Base-by-base conservation (phyloP, 2,329 filamentous ascomycete genomes). In the Phialophora chinensis region DNA sequence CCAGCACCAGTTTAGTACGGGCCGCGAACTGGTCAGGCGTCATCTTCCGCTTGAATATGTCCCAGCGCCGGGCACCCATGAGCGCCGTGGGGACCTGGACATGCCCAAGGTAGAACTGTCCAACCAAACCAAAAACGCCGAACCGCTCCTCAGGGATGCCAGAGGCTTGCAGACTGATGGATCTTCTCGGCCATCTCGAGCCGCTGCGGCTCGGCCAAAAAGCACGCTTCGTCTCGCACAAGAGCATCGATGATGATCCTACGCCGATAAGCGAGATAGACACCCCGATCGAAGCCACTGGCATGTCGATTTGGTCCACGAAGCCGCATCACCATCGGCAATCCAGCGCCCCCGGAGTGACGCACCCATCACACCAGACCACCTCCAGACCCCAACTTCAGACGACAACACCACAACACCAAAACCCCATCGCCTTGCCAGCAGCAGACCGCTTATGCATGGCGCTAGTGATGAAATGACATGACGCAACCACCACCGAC, bases 131-230 rank as follows among this genome's bases (percentile, higher is more conserved):
- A 57, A 73, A 72, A 11, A 72, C 55, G 14, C 69, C 72, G 29
- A 66, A 29, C 3, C 71, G 66, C 10, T 69, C 63, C 2, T 49
- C 7, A 1, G 62, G 17, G 20, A 68, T 58, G 8, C 62, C 71
- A 6, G 33, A 35, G 2, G 20, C 35, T 31, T 63, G 66, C 8
- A 71, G 54, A 50, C 77, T 74, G 20, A n/a, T 75, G 71, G 56
- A 78, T 75, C 35, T 73, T 58, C 44, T 72, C 69, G 50, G 74
- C 72, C 44, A 79, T 66, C 5, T 71, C 69, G 23, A 75, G 69
- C 78, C 78, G 79, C 49, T 76, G 75, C 1, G 77, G 76, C 20
- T 74, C 68, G 55, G 75, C 72, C n/a, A 79, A 62, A 60, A 79
- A 78, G 60, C 77, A 79, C 6, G 75, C 68, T 47, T 75, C 74